A percentile compares a stretch with the other conserved stretches of the same genome.
phyloP scores from a whole-genome alignment of 2,329 filamentous ascomycete species.

The Aspergillus fijiensis region DNA sequence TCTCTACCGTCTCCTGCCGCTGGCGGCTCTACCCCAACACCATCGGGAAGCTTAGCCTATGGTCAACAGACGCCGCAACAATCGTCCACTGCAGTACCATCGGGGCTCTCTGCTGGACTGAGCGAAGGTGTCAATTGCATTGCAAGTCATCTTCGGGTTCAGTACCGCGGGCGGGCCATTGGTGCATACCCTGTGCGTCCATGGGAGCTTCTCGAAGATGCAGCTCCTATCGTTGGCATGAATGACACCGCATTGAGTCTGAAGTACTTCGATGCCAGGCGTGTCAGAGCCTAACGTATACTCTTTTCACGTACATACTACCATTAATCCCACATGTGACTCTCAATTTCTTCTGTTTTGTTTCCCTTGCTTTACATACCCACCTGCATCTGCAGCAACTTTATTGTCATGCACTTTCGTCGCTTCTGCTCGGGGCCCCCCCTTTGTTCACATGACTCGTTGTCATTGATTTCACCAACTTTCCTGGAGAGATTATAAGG shows the following conservation, averaged over 20 bases:
- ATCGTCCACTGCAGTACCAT: constrained; percentile 8
- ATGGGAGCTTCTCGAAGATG: constrained; percentile 49
- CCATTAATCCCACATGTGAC: neutral
- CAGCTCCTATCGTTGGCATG: constrained; percentile 44
- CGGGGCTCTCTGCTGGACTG: constrained; percentile 14
- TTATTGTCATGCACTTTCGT: neutral
- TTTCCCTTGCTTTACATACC: constrained; percentile 4
- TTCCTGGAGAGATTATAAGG: neutral
- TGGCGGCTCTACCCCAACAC: constrained; percentile 31
- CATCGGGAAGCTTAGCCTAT: constrained; percentile 24
- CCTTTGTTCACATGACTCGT: neutral
- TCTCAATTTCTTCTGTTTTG: neutral
- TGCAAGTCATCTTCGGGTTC: constrained; percentile 36
- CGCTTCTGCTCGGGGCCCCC: neutral
- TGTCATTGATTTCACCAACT: neutral
- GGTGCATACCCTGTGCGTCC: constrained; percentile 39
- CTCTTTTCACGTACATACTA: neutral
- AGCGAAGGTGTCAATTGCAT: constrained; percentile 30
- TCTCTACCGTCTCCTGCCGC: constrained; percentile 35
- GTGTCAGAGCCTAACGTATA: constrained; percentile 23
- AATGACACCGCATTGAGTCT: constrained; percentile 48
- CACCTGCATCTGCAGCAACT: neutral
- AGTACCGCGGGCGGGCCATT: constrained; percentile 36
- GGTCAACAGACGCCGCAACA: constrained; percentile 20
- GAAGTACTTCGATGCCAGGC: constrained; percentile 43